Conservation (phyloP, 2,329 filamentous ascomycete species). For the Phoma sp. region DNA sequence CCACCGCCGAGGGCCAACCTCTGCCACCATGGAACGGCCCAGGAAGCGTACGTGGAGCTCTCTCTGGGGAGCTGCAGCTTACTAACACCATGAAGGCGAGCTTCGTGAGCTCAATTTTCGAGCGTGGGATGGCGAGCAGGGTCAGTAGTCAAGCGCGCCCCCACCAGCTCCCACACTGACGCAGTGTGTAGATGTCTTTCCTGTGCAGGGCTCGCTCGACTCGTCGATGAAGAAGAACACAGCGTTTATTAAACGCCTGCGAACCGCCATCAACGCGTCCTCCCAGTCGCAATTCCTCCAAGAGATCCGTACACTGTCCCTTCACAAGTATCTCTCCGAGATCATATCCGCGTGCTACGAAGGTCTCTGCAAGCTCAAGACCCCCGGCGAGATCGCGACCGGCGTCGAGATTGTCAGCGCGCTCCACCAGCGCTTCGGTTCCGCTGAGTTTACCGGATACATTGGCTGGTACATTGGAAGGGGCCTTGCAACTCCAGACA, state of each 20-base stretch:
- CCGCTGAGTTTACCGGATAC: conserved; percentile 86
- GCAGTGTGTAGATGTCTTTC: conserved; percentile 70
- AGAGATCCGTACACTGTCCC: conserved; percentile 86
- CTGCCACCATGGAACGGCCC: conserved; percentile 55
- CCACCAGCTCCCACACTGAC: conserved; percentile 22
- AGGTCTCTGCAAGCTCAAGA: conserved; percentile 89
- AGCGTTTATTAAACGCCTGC: conserved; percentile 93
- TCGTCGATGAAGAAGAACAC: conserved; percentile 98
- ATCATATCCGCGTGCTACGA: conserved; percentile 96
- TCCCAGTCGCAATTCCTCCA: conserved; percentile 84
- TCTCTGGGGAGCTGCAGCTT: not conserved
- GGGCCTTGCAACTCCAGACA: conserved; percentile 89
- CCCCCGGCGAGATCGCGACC: conserved; percentile 87
- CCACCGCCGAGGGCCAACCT: conserved; percentile 39
- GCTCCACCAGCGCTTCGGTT: conserved; percentile 93
- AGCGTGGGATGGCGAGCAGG: conserved; percentile 88
- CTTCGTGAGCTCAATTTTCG: conserved; percentile 85
- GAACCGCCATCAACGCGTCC: conserved; percentile 82
- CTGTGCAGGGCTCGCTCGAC: conserved; percentile 80
- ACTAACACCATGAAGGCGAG: conserved; percentile 68
- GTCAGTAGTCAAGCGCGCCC: conserved; percentile 55
- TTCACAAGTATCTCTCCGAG: conserved; percentile 96
- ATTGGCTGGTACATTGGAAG: conserved; percentile 92
- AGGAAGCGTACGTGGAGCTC: conserved; percentile 52
- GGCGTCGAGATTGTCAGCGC: conserved; percentile 93